Conservation (phyloP, 1,284 basidiomycete species). For the Moesziomyces sp. region DNA sequence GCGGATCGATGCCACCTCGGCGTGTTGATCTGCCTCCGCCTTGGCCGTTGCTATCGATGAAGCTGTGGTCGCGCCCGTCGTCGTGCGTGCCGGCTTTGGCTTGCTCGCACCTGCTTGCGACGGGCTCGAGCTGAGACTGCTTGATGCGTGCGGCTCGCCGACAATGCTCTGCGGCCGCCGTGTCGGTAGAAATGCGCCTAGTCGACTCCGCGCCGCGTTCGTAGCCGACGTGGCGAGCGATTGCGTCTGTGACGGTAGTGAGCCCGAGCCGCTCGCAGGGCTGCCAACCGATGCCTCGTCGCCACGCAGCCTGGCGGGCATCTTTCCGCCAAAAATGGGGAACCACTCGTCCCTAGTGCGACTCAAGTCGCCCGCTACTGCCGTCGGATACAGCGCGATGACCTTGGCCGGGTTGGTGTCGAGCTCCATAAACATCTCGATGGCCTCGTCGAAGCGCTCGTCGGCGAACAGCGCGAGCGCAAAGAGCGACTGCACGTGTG, state of each 20-base stretch:
- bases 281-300: slow-evolving; percentile 28
- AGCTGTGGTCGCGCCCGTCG: slow-evolving; percentile 7
- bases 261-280: slow-evolving; percentile 2
- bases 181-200: slow-evolving; percentile 46
- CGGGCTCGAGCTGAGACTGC: slow-evolving; percentile 38
- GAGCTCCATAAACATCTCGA: slow-evolving; percentile 86
- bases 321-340: slow-evolving; percentile 83
- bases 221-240: slow-evolving; percentile 26
- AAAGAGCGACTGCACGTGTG: slow-evolving; percentile 70
- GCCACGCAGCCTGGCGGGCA: slow-evolving; percentile 25
- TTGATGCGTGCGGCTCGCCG: slow-evolving; percentile 19
- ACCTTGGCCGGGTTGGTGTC: slow-evolving; percentile 94
- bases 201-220: slow-evolving; percentile 50
- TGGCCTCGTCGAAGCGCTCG: slow-evolving; percentile 78
- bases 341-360: slow-evolving; percentile 81
- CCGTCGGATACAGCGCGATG: slow-evolving; percentile 85
- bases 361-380: slow-evolving; percentile 81
- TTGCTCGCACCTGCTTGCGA: slow-evolving; percentile 20
- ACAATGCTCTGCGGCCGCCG: slow-evolving; percentile 49
- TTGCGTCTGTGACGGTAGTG: slow-evolving; percentile 13
- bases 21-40: slow-evolving; percentile 19
- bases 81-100: slow-evolving; percentile 22
- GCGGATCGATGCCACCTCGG: slow-evolving; percentile 41
- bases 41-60: slow-evolving; percentile 2
- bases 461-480: slow-evolving; percentile 81